Evolutionary conservation across 106 monocot species (phyloP), one percentile per base, ranked within the genome.

Genomic region (Dendrobium huoshanense): DNA sequence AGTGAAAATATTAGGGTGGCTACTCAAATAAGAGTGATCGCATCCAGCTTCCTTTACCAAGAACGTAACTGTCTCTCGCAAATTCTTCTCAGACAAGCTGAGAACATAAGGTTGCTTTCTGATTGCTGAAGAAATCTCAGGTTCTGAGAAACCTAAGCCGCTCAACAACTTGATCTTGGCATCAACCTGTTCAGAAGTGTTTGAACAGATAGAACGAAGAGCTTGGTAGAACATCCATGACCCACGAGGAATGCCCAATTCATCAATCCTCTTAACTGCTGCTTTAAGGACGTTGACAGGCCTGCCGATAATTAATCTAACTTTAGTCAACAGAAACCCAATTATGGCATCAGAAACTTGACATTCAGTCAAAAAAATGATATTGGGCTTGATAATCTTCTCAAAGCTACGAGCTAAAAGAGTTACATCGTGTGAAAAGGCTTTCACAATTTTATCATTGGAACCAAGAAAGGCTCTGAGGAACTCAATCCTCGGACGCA

Each of bases 371-470:
- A 82, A 31, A 19, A 82, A 64, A 19, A 58, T 29, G 8, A 78
- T 24, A 48, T 79, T 85, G n/a, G 79, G 82, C 22, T 58, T 4
- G 33, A 82, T 64, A 25, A 24, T 61, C 33, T 47, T 49, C 72
- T 75, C 73, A 7, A 82, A 59, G 45, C 18, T 81, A 22, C 61
- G 33, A 2, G 55, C 19, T 7, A n/a, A 11, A 75, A 19, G 75
- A 70, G 82, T 16, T 27, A 45, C 13, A 20, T 20, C n/a, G 6
- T 67, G 16, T 44, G 65, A 4, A 11, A 82, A 37, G 22, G 64
- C 54, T 25, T 31, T 27, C 13, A 77, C 2, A 25, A 77, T 4
- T 25, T 55, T 55, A 11, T 77, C 44, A 2, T 33, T 67, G 77
- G 59, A 55, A 7, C 55, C 73, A 40, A 81, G 18, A 4, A 80